Evolutionary conservation across 2,329 filamentous ascomycete genomes (phyloP).

Genomic region (Arthrobotrys musiformis): DNA sequence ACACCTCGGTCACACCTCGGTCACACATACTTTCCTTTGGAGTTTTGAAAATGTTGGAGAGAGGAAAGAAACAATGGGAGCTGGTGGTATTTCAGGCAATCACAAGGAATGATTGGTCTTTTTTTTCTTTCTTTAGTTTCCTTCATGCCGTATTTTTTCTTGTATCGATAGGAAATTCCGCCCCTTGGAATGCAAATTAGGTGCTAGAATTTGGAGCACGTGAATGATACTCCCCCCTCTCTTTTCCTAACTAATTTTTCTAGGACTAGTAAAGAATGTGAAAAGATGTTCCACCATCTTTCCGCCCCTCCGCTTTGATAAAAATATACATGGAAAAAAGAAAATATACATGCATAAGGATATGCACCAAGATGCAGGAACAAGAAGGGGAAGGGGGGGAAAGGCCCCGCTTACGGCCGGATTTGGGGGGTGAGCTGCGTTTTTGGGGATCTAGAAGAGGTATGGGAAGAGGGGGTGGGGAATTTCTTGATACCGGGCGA

Average conservation of each 20-base stretch:
- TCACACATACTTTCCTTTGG: background rate
- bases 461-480: background rate
- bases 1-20: background rate
- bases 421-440: background rate
- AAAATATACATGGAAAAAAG: too few relatives aligned
- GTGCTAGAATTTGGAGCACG: background rate
- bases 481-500: too few relatives aligned
- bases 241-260: background rate
- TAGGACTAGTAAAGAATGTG: constrained; percentile 1
- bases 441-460: background rate
- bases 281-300: too few relatives aligned
- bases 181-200: background rate
- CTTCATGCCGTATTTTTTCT: background rate
- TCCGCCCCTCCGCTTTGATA: background rate
- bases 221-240: background rate
- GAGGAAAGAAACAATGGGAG: background rate
- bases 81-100: background rate
- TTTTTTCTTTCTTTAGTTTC: too few relatives aligned
- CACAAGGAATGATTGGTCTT: background rate
- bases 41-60: background rate
- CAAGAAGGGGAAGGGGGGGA: background rate
- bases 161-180: background rate
- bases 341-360: too few relatives aligned
- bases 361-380: constrained; percentile 6
- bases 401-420: background rate